These are phyloP conservation scores for Ascoidea tarda DNA, from an alignment of 805 yeast genomes.

Conservation along the genomic window DNA sequence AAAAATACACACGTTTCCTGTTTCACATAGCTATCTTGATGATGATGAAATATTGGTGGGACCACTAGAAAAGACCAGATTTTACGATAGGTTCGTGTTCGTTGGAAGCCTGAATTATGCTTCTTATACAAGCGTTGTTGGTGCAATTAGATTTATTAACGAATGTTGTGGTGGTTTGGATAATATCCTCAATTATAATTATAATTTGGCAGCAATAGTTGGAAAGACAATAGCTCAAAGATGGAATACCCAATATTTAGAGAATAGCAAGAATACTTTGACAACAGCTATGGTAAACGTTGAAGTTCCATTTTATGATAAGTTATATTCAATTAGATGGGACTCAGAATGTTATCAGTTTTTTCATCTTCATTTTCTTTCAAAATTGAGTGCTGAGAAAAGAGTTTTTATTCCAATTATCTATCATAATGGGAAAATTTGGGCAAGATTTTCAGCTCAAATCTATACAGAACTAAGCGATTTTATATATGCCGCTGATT, in stretches of 20 bases:
- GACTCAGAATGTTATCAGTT: neutral
- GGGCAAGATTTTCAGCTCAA: slow-evolving; percentile 44
- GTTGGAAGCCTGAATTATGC: slow-evolving; percentile 37
- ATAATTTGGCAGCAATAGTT: slow-evolving; percentile 28
- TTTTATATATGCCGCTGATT: slow-evolving; percentile 14
- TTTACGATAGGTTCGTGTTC: slow-evolving; percentile 32
- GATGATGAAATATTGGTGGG: slow-evolving; percentile 16
- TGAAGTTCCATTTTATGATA: slow-evolving; percentile 3
- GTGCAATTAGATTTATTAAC: slow-evolving; percentile 39
- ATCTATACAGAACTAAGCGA: slow-evolving; percentile 44
- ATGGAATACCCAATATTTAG: slow-evolving; percentile 10
- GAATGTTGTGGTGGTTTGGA: slow-evolving; percentile 49
- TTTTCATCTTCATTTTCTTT: neutral
- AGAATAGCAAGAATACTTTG: slow-evolving; percentile 1
- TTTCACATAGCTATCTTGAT: slow-evolving; percentile 32
- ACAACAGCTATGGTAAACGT: slow-evolving; percentile 9
- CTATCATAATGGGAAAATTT: slow-evolving; percentile 25
- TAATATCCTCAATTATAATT: slow-evolving; percentile 32
- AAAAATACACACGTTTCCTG: slow-evolving; percentile 39
- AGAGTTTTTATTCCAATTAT: slow-evolving; percentile 35
- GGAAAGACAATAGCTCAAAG: slow-evolving; percentile 22
- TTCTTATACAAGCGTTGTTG: slow-evolving; percentile 24
- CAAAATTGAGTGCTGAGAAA: slow-evolving; percentile 15
- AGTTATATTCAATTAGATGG: neutral
- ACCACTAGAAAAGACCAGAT: slow-evolving; percentile 11